Evolutionary conservation across 1,284 basidiomycete genomes (phyloP).

Genomic region (Trametes pubescens): DNA sequence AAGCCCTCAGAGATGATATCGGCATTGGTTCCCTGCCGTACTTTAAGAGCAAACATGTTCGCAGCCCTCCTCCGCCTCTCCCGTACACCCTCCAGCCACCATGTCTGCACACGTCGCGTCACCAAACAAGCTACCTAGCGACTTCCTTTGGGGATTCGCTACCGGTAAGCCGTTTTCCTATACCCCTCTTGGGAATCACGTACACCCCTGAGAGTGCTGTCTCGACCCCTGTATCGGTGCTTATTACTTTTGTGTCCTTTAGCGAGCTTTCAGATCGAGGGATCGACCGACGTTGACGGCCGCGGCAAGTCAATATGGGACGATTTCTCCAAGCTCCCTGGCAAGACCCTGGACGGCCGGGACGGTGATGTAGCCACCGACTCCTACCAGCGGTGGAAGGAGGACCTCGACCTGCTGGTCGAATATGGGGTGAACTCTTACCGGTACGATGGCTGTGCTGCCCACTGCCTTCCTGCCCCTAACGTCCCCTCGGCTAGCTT

Average conservation of each 20-base stretch:
- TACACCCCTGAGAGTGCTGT: constrained; percentile 6
- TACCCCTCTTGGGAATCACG: background rate
- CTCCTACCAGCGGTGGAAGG: constrained; percentile 72
- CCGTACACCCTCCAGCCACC: constrained; percentile 33
- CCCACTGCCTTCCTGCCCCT: background rate
- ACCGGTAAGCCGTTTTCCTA: constrained; percentile 54
- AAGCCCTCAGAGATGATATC: constrained; percentile 43
- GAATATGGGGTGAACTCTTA: constrained; percentile 47
- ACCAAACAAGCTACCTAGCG: constrained; percentile 50
- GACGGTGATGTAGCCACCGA: constrained; percentile 77
- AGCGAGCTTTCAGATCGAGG: constrained; percentile 77
- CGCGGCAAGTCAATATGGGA: constrained; percentile 80
- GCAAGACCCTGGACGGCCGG: constrained; percentile 70
- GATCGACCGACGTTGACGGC: constrained; percentile 61
- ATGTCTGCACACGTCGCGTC: constrained; percentile 35
- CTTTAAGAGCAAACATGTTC: constrained; percentile 40
- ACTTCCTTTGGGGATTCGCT: constrained; percentile 78
- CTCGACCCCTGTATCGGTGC: constrained; percentile 17
- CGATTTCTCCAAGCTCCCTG: constrained; percentile 70
- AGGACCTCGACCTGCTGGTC: constrained; percentile 72
- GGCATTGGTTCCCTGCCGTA: constrained; percentile 35
- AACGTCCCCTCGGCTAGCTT: constrained; percentile 47
- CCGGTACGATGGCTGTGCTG: constrained; percentile 32
- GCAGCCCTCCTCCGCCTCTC: constrained; percentile 32
- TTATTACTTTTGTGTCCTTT: constrained; percentile 23